Evolutionary conservation across 495 filamentous ascomycete species (phyloP), one percentile per base, ranked within the genome.

Genomic region (Ascobolus immersus): DNA sequence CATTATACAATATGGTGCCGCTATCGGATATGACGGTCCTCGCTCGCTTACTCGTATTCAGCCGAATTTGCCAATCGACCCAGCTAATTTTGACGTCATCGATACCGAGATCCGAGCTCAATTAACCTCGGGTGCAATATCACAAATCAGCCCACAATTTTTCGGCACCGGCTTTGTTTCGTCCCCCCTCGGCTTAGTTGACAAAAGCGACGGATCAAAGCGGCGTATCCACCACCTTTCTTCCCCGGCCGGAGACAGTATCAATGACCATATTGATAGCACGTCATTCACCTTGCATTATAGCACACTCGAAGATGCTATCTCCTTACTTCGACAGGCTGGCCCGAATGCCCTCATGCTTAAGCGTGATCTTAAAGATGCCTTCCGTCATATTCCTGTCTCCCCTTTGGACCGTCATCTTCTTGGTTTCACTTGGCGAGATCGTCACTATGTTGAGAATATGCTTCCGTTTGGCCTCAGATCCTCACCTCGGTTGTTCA

Each of bases 401-500:
- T 21, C 17, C 15, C 38, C 36, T 4, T 11, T 15, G 2, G 37
- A 41, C 28, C 34, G 25, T 5, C 18, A 9, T 17, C 4, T 41
- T 6, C 39, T 41, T n/a, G 28, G 39, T 15, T 41, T 41, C 22
- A 9, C 5, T 4, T 41, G 39, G 39, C 10, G 21, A 2, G 36
- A 10, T 10, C 19, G 15, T 3, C 39, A 11, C 9, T 41, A 23
- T 10, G 17, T 9, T 17, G 29, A 41, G 17, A 15, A 30, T 12
- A 39, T 39, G 17, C 39, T 41, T 12, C 39, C 39, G 10, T 39
- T 41, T 21, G 39, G 36, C 11, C 30, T 39, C 28, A 28, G 36
- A 2, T 25, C 28, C 6, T 15, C 39, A 6, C 19, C 14, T 1
- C 21, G 11, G 21, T 25, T 41, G 22, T 41, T 41, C 14, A 37